Evolutionary conservation across 192 early-diverging fungal genomes (phyloP).

Genomic region (Spizellomyces punctatus): DNA sequence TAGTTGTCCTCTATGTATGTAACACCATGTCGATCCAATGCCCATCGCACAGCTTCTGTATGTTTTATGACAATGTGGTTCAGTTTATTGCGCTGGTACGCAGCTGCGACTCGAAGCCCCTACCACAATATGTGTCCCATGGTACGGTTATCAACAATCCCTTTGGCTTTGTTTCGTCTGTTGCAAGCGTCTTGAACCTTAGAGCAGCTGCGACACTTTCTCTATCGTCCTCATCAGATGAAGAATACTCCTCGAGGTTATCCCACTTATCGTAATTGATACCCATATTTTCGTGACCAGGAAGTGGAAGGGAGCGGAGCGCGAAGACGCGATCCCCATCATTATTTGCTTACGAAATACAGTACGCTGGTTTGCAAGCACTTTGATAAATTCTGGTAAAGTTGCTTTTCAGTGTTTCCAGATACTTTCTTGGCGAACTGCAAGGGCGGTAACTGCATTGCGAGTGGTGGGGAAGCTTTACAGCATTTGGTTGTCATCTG

Average conservation of each 20-base stretch:
- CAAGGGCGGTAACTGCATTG: too few relatives aligned
- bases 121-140: conserved; percentile 38
- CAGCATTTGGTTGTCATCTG: too few relatives aligned
- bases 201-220: conserved; percentile 13
- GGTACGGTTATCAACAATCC: conserved; percentile 32
- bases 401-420: too few relatives aligned
- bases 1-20: conserved; percentile 36
- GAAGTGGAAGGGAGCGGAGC: too few relatives aligned
- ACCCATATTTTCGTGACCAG: conserved; percentile 2
- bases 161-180: conserved; percentile 9
- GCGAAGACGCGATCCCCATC: too few relatives aligned
- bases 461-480: too few relatives aligned
- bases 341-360: too few relatives aligned
- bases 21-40: conserved; percentile 46
- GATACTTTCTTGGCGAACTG: too few relatives aligned
- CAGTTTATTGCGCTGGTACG: not conserved
- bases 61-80: not conserved
- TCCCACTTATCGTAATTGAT: conserved; percentile 38
- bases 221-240: conserved; percentile 9
- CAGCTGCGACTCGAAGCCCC: not conserved
- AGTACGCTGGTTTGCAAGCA: too few relatives aligned
- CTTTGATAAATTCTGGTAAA: too few relatives aligned
- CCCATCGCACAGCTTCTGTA: conserved; percentile 47
- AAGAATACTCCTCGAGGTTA: conserved; percentile 21
- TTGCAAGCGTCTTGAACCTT: conserved; percentile 13